These are phyloP conservation scores for Kluyveromyces nonfermentans DNA, from an alignment of 805 yeast genomes.

Conservation along the genomic window DNA sequence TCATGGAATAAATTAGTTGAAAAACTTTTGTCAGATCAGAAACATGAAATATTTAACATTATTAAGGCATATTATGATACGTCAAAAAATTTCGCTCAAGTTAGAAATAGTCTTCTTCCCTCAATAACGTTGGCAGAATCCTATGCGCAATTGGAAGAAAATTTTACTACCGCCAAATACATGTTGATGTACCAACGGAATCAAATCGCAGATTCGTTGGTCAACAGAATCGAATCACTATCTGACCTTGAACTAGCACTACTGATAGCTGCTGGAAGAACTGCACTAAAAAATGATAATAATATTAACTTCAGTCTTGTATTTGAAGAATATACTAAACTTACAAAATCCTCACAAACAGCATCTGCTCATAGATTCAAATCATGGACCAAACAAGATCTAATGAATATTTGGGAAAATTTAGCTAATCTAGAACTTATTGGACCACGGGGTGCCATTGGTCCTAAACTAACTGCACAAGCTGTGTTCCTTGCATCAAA, in stretches of 20 bases:
- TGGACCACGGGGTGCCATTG: slow-evolving; percentile 36
- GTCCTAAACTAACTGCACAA: slow-evolving; percentile 33
- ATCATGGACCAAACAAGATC: slow-evolving; percentile 50
- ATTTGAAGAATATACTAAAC: slow-evolving; percentile 60
- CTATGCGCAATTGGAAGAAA: slow-evolving; percentile 21
- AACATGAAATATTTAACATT: slow-evolving; percentile 29
- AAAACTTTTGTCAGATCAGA: slow-evolving; percentile 18
- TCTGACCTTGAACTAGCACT: slow-evolving; percentile 67
- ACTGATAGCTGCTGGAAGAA: slow-evolving; percentile 67
- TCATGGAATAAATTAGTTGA: slow-evolving; percentile 39
- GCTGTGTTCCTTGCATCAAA: slow-evolving; percentile 33
- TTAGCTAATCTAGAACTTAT: slow-evolving; percentile 48
- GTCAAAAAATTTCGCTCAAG: slow-evolving; percentile 44
- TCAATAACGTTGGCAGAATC: slow-evolving; percentile 30
- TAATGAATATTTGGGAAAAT: slow-evolving; percentile 68
- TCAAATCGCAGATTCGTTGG: slow-evolving; percentile 19
- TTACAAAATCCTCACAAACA: slow-evolving; percentile 32
- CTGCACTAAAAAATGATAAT: slow-evolving; percentile 46
- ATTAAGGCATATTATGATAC: slow-evolving; percentile 46
- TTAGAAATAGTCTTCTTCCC: slow-evolving; percentile 37
- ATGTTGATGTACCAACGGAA: slow-evolving; percentile 24
- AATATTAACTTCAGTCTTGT: slow-evolving; percentile 71
- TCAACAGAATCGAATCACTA: slow-evolving; percentile 30
- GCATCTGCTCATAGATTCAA: slow-evolving; percentile 26
- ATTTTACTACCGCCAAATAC: slow-evolving; percentile 8